A percentile compares a stretch with the other conserved stretches of the same genome.
These are phyloP conservation scores for Ceratocystis alfenasii DNA, from an alignment of 2,329 filamentous ascomycete genomes.

Conservation along the genomic window DNA sequence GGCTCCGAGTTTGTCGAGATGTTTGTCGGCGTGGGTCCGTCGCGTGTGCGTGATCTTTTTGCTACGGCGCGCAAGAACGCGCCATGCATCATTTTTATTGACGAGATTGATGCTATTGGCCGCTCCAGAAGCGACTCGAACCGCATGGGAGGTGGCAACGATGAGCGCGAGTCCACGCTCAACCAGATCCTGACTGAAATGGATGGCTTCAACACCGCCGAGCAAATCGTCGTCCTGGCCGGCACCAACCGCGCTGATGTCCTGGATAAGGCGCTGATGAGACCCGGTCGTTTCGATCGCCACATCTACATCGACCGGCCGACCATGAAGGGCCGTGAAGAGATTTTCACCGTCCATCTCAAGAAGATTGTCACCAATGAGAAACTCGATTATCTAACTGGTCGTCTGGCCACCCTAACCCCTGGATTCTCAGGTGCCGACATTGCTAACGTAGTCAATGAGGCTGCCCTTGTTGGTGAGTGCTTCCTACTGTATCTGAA, in stretches of 20 bases:
- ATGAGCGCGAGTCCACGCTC: constrained; percentile 90
- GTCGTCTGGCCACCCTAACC: constrained; percentile 80
- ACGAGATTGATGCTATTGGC: constrained; percentile 97
- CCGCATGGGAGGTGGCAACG: constrained; percentile 67
- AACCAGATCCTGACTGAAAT: constrained; percentile 99
- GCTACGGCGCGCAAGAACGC: constrained; percentile 89
- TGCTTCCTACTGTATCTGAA: constrained; percentile 20
- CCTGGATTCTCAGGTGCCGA: constrained; percentile 96
- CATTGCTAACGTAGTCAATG: constrained; percentile 96
- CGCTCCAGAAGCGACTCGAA: constrained; percentile 74
- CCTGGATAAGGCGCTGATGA: constrained; percentile 89
- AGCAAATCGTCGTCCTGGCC: constrained; percentile 91
- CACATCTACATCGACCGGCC: constrained; percentile 92
- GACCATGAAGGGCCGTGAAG: constrained; percentile 90
- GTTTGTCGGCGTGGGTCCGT: constrained; percentile 98
- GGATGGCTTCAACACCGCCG: constrained; percentile 96
- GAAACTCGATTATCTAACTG: constrained; percentile 75
- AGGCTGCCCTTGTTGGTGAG: constrained; percentile 89
- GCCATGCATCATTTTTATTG: constrained; percentile 98
- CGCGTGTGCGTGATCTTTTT: constrained; percentile 87
- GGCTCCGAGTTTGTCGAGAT: constrained; percentile 99
- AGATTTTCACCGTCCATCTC: constrained; percentile 91
- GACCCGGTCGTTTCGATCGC: constrained; percentile 90
- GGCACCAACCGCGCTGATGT: constrained; percentile 94
- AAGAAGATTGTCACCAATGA: constrained; percentile 90